phyloP scores from a whole-genome alignment of 331 rosid genomes.

The Prunus yedoensis region DNA sequence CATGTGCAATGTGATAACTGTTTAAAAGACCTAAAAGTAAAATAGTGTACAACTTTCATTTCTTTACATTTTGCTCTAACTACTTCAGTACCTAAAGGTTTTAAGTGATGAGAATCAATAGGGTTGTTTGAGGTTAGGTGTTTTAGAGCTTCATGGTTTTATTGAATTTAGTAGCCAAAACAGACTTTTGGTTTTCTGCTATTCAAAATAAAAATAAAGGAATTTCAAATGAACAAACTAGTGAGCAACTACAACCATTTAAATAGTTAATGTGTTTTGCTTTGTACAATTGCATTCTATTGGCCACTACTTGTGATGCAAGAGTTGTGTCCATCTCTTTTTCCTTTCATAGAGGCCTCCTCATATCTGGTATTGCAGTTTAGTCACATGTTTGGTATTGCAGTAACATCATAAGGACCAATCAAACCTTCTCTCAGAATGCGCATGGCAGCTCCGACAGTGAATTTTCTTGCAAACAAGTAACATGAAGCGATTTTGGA shows the following conservation, averaged over 20 bases:
- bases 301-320: background rate
- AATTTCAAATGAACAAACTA: no score
- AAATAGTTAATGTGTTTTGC: background rate
- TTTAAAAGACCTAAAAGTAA: background rate
- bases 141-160: no score
- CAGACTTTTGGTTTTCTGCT: no score
- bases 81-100: no score
- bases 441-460: slow-evolving; percentile 88
- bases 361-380: slow-evolving; percentile 18
- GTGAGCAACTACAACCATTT: no score
- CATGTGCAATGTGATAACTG: background rate
- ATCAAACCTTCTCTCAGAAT: slow-evolving; percentile 59
- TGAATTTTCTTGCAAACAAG: slow-evolving; percentile 82
- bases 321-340: background rate
- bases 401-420: slow-evolving; percentile 42
- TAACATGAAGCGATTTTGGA: slow-evolving; percentile 68
- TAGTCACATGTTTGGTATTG: background rate
- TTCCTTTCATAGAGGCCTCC: background rate
- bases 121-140: no score
- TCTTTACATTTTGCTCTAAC: background rate
- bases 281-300: background rate
- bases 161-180: no score
- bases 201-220: no score
- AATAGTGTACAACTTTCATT: background rate
- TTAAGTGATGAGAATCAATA: no score